Evolutionary conservation across 129 eudicot genomes (phyloP).

Genomic region (Dittrichia graveolens): DNA sequence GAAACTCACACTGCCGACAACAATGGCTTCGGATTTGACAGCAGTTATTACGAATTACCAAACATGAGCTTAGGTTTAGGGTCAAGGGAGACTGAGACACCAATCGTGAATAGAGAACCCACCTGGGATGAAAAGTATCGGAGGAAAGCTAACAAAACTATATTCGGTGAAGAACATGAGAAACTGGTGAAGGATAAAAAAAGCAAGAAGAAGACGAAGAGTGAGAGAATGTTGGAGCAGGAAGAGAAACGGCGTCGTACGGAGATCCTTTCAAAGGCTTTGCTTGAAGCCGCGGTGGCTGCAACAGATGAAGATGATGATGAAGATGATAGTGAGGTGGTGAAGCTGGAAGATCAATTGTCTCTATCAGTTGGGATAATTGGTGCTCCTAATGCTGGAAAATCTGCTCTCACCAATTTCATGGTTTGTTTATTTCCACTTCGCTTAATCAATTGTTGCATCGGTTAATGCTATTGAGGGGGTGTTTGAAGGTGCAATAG

Average conservation of each 20-base stretch:
- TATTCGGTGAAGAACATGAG: conserved; percentile 60
- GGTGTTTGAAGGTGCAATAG: not conserved
- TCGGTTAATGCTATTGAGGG: not conserved
- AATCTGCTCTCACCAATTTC: conserved; percentile 87
- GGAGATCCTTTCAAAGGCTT: conserved; percentile 48
- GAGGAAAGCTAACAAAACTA: conserved; percentile 45
- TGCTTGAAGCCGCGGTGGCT: conserved; percentile 67
- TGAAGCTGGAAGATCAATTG: conserved; percentile 79
- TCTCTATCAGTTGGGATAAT: conserved; percentile 87
- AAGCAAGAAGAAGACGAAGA: conserved; percentile 21
- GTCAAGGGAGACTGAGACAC: not conserved
- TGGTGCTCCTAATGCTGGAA: conserved; percentile 99
- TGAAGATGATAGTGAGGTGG: conserved; percentile 41
- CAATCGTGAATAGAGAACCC: conserved; percentile 8
- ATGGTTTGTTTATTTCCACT: conserved; percentile 53
- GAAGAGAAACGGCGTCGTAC: conserved; percentile 56
- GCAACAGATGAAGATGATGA: conserved; percentile 49
- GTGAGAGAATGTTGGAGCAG: conserved; percentile 45
- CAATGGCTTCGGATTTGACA: conserved; percentile 53
- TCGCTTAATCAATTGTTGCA: not conserved
- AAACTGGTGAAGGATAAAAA: conserved; percentile 27
- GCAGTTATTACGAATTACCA: conserved; percentile 58
- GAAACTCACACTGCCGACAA: conserved; percentile 27
- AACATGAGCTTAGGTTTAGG: conserved; percentile 10
- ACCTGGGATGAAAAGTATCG: conserved; percentile 81